Conservation (phyloP, 257 asterid species). For the Solanum tarapatanum region DNA sequence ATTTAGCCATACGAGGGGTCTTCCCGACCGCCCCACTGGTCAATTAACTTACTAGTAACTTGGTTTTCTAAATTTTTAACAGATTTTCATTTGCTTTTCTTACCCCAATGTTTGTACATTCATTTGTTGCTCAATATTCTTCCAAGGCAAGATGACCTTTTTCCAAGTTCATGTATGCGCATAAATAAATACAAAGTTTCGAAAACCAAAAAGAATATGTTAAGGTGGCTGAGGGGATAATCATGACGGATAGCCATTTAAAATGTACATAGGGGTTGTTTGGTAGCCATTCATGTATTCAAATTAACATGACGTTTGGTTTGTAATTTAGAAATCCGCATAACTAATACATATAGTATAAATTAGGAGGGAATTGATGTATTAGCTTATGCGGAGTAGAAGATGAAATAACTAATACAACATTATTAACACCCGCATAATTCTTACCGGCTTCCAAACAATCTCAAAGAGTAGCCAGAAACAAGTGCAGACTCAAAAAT, state of each 20-base stretch:
- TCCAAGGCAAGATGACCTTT: not conserved
- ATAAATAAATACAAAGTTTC: not conserved
- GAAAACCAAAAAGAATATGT: not conserved
- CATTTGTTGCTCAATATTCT: not conserved
- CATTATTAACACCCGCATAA: not conserved
- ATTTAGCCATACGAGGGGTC: not conserved
- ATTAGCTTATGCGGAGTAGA: not conserved
- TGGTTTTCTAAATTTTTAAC: not conserved
- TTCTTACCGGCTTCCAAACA: not conserved
- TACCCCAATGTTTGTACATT: not conserved
- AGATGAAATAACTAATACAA: not conserved
- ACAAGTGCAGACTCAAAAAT: not conserved
- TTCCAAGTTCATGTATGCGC: slow-evolving; percentile 4
- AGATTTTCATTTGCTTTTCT: not conserved
- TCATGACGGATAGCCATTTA: not conserved
- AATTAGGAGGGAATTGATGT: not conserved
- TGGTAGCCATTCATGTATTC: not conserved
- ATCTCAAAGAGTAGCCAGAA: not conserved
- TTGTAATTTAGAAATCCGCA: no score
- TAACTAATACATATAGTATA: no score
- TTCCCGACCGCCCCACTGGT: not conserved
- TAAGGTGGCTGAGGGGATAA: not conserved
- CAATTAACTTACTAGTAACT: not conserved
- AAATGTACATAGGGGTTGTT: not conserved
- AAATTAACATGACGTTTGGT: no score